Evolutionary conservation across 2,329 filamentous ascomycete genomes (phyloP).

Genomic region (Colletotrichum theobromicola): DNA sequence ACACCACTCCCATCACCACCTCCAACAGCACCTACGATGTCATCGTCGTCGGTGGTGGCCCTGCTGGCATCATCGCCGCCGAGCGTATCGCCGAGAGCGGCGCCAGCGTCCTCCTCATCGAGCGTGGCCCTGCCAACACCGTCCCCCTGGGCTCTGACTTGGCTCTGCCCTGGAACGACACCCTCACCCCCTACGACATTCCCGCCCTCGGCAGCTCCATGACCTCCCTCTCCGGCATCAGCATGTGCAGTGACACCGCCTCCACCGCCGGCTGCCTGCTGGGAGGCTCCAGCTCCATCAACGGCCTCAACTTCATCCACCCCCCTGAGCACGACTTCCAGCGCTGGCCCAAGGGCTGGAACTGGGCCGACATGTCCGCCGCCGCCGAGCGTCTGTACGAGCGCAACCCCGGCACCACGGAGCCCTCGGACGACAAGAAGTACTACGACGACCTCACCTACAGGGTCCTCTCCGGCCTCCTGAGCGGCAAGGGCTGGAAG

Average conservation of each 20-base stretch:
- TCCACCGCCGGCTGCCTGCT: slow-evolving; percentile 40
- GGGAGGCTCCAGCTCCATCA: slow-evolving; percentile 38
- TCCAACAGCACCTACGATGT: slow-evolving; percentile 43
- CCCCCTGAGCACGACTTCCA: slow-evolving; percentile 36
- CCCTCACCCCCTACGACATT: slow-evolving; percentile 34
- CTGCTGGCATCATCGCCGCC: slow-evolving; percentile 39
- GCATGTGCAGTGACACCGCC: slow-evolving; percentile 40
- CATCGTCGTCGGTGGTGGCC: slow-evolving; percentile 42
- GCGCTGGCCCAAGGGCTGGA: slow-evolving; percentile 35
- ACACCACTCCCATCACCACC: slow-evolving; percentile 24
- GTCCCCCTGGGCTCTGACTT: slow-evolving; percentile 33
- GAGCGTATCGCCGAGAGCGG: slow-evolving; percentile 40
- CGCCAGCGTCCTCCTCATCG: slow-evolving; percentile 40
- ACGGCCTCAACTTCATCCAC: slow-evolving; percentile 36
- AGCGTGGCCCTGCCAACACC: slow-evolving; percentile 40
- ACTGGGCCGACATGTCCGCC: slow-evolving; percentile 27
- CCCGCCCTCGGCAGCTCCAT: slow-evolving; percentile 31
- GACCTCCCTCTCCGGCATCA: slow-evolving; percentile 21
- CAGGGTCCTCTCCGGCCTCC: slow-evolving; percentile 1
- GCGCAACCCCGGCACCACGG: slow-evolving; percentile 30
- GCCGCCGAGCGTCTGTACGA: slow-evolving; percentile 31
- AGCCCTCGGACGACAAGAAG: slow-evolving; percentile 29
- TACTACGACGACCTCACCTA: slow-evolving; percentile 14
- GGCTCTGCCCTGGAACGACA: slow-evolving; percentile 35
- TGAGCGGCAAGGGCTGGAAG: slow-evolving; percentile 11